Evolutionary conservation across 169 alveolate genomes (phyloP), one percentile per base, ranked within the genome.

Genomic region (Cryptosporidium tyzzeri): DNA sequence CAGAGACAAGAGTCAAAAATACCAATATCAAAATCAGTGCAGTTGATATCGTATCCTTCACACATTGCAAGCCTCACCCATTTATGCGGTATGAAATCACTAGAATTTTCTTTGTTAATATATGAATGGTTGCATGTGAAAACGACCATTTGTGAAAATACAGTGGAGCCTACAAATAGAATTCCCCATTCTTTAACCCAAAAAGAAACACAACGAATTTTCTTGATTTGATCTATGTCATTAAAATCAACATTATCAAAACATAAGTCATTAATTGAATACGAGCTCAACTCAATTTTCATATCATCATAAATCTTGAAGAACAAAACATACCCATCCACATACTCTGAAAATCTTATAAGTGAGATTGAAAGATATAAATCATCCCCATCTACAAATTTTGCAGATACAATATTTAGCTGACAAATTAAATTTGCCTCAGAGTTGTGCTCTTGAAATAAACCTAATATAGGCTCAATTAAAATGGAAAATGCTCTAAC

Each of bases 161-260:
- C 21, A 31, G 58, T 10, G 29, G 89, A 61, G 18, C 89, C 89
- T 21, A 80, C 26, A 62, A 80, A 80, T 44, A 80, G 33, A 26
- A 80, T 16, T 41, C 53, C 62, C 89, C 89, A 80, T 44, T 80
- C 89, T 44, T 65, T 80, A 35, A 80, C 75, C 89, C 89, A 80
- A 62, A 80, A 58, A 26, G 75, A 16, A 48, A 44, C 70, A 62
- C 89, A 80, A 6, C n/a, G 21, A n/a, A 80, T 39, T 26, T 55
- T 41, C 23, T 29, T 41, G 5, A 80, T 14, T 9, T 29, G 33
- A 6, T 59, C 69, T 1, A 65, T 2, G 44, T 65, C 68, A 44
- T 29, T 23, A 7, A 80, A 12, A 55, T 29, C 50, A 37, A 62
- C 50, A 33, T 80, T 65, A 41, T 80, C 89, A 39, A 80, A 80